These are phyloP conservation scores for Pseudevernia furfuracea DNA, from an alignment of 495 filamentous ascomycete genomes.

Conservation along the genomic window DNA sequence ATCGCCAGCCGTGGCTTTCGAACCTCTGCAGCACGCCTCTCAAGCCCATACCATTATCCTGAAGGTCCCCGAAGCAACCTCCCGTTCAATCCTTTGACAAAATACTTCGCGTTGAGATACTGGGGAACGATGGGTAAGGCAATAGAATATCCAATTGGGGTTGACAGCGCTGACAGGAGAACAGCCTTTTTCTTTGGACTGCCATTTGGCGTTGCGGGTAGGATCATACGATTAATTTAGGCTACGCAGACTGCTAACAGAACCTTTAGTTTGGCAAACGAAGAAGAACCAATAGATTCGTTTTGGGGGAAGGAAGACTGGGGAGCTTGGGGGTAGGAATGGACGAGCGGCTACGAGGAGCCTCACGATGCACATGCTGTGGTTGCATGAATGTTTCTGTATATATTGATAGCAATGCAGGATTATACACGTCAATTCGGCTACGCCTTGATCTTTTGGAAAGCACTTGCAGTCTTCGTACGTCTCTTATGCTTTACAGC, in stretches of 20 bases:
- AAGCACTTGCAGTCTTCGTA: background rate
- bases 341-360: background rate
- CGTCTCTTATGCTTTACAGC: background rate
- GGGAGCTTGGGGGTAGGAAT: background rate
- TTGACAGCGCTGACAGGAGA: conserved; percentile 31
- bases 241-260: conserved; percentile 8
- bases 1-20: conserved; percentile 90
- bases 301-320: background rate
- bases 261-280: conserved; percentile 69
- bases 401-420: background rate
- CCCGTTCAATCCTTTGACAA: conserved; percentile 90
- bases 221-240: conserved; percentile 32
- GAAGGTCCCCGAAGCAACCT: conserved; percentile 92
- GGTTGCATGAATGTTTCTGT: background rate
- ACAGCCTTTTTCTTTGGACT: conserved; percentile 64
- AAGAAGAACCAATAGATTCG: conserved; percentile 49
- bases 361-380: background rate
- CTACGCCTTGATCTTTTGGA: background rate
- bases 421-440: background rate
- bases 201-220: conserved; percentile 79
- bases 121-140: conserved; percentile 68
- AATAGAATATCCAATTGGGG: conserved; percentile 18
- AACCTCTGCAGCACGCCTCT: conserved; percentile 75
- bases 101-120: conserved; percentile 73
- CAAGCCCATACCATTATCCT: conserved; percentile 93